A percentile compares a stretch with the other conserved stretches of the same genome.
phyloP scores from a whole-genome alignment of 2,329 filamentous ascomycete genomes.

The Fusarium sterilihyphosum region DNA sequence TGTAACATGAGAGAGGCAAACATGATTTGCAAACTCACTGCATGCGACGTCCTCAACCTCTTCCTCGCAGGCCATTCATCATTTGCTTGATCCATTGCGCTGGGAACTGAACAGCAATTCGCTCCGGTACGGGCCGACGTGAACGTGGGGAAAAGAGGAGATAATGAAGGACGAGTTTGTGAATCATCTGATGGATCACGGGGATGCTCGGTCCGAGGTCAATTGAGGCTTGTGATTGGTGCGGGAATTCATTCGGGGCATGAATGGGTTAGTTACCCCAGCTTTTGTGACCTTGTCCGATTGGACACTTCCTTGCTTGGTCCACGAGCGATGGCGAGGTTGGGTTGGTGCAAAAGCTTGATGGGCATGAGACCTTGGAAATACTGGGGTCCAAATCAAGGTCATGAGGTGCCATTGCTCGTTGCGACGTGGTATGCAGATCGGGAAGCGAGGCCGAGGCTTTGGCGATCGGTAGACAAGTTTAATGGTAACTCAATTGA shows the following conservation, averaged over 20 bases:
- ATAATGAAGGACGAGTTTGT: conserved; percentile 22
- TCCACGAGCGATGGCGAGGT: background rate
- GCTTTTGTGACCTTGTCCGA: background rate
- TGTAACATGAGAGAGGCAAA: background rate
- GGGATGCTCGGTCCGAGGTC: conserved; percentile 23
- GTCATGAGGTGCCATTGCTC: background rate
- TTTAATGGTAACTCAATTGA: background rate
- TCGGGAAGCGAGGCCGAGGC: background rate
- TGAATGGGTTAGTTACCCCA: conserved; percentile 1
- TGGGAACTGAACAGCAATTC: conserved; percentile 28
- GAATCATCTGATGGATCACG: conserved; percentile 19
- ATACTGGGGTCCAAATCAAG: background rate
- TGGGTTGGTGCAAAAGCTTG: conserved; percentile 22
- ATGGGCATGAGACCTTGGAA: conserved; percentile 20
- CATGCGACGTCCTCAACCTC: conserved; percentile 55
- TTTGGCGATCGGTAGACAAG: background rate
- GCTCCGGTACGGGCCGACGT: conserved; percentile 48
- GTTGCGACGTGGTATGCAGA: background rate
- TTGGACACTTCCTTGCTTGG: conserved; percentile 13
- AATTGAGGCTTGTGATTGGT: conserved; percentile 20
- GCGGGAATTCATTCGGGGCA: conserved; percentile 13
- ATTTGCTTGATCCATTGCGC: conserved; percentile 40
- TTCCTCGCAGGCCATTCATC: conserved; percentile 50
- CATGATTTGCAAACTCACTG: conserved; percentile 42
- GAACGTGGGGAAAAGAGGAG: conserved; percentile 31